Evolutionary conservation across 2,329 filamentous ascomycete species (phyloP), one percentile per base, ranked within the genome.

Genomic region (Teratosphaeria viscida): DNA sequence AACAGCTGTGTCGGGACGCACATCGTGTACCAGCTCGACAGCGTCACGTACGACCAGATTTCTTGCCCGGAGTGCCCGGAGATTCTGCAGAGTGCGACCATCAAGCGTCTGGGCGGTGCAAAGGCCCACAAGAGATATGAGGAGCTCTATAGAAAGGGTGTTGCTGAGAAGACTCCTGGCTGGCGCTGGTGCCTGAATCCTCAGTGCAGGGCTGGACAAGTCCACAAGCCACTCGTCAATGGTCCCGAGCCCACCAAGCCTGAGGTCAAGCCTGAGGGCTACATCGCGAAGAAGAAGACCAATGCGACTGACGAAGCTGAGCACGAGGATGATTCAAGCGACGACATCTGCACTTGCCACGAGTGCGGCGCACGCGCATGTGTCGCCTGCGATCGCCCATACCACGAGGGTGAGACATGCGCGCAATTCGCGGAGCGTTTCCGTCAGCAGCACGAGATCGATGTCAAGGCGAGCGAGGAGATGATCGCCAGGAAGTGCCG

Each of bases 151-250:
- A 27, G 62, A 6, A 53, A 55, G n/a, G 49, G 52, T 11, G 59
- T 64, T 32, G 54, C 57, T 4, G 67, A 69, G n/a, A 63, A 54
- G 34, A 67, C 62, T 2, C 69, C 68, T 27, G 63, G 75, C 27
- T 84, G 82, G 65, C 69, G 77, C 16, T 83, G 80, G 78, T 85
- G 82, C 64, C 73, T 81, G 1, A 59, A 64, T 23, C 70, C 78
- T 0, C 71, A 70, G 2, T 85, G 83, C 63, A 74, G 72, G 6
- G 77, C 75, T 0, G 81, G 82, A 0, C 81, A 84, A 60, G 73
- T 71, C 1, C 78, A 78, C 29, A 57, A 65, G 52, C 55, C 60
- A 23, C 53, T 57, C 34, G 52, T 26, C n/a, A 19, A 14, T 32
- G 39, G n/a, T 3, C 26, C 27, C 16, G 37, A 43, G 63, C 16